phyloP scores from a whole-genome alignment of 2,329 filamentous ascomycete genomes.

The Xylaria polymorpha region DNA sequence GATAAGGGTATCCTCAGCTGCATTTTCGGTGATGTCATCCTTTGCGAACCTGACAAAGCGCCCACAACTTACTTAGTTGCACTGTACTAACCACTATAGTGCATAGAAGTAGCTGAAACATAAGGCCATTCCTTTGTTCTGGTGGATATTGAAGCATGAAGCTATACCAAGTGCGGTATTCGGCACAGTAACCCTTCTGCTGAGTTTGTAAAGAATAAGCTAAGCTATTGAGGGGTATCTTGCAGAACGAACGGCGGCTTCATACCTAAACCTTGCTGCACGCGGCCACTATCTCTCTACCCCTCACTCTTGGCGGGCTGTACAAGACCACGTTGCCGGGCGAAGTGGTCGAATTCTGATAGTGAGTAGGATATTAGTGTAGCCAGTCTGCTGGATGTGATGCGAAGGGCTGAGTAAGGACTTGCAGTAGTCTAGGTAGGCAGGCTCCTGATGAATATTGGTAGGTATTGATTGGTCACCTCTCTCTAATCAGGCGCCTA shows the following conservation, averaged over 20 bases:
- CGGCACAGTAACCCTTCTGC: background rate
- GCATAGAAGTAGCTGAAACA: background rate
- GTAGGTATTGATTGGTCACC: slow-evolving; percentile 13
- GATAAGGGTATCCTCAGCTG: slow-evolving; percentile 25
- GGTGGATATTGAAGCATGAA: background rate
- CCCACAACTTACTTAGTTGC: slow-evolving; percentile 2
- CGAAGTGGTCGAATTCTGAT: background rate
- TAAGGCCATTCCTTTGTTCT: background rate
- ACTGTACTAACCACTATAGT: background rate
- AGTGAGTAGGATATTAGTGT: background rate
- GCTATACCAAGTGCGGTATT: background rate
- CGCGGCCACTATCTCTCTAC: background rate
- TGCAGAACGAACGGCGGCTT: background rate
- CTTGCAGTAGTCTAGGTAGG: slow-evolving; percentile 30
- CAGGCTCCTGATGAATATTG: background rate
- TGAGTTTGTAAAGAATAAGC: background rate
- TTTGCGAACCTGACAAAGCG: slow-evolving; percentile 34
- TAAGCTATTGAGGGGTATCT: background rate
- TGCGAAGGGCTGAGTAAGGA: slow-evolving; percentile 28
- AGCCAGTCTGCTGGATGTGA: background rate
- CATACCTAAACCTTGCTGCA: background rate
- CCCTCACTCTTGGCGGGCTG: slow-evolving; percentile 27
- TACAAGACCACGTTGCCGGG: slow-evolving; percentile 2
- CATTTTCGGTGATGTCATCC: slow-evolving; percentile 38
- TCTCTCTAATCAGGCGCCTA: background rate